Conservation (phyloP, 176 grass and related monocot genomes). For the Zizania latifolia region DNA sequence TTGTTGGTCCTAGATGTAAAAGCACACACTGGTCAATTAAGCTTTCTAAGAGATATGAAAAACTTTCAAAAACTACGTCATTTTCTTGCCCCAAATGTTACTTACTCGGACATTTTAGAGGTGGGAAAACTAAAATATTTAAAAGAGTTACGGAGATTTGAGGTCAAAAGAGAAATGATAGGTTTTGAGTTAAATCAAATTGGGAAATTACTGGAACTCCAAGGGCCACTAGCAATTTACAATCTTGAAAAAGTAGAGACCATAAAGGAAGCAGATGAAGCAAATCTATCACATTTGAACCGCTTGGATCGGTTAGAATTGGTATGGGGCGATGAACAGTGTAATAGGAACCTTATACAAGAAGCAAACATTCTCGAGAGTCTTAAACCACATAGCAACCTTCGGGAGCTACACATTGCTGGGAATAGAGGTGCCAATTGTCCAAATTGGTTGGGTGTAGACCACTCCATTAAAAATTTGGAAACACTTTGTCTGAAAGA, state of each 20-base stretch:
- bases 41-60: not conserved
- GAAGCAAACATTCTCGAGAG: not conserved
- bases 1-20: not conserved
- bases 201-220: not conserved
- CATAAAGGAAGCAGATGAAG: not conserved
- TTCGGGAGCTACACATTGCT: not conserved
- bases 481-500: not conserved
- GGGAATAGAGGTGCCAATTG: not conserved
- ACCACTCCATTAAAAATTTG: not conserved
- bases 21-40: rapidly evolving
- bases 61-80: not conserved
- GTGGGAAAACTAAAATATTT: not conserved
- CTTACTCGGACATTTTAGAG: not conserved
- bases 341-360: rapidly evolving
- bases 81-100: rapidly evolving
- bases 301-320: not conserved
- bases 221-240: not conserved
- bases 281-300: not conserved
- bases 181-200: not conserved
- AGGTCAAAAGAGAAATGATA: not conserved
- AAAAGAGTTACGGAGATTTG: not conserved
- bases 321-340: not conserved
- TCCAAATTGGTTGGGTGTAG: not conserved
- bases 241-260: not conserved
- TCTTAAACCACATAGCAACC: not conserved